Evolutionary conservation across 2,329 filamentous ascomycete genomes (phyloP), one percentile per base, ranked within the genome.

Genomic region (Penicillium paneum): DNA sequence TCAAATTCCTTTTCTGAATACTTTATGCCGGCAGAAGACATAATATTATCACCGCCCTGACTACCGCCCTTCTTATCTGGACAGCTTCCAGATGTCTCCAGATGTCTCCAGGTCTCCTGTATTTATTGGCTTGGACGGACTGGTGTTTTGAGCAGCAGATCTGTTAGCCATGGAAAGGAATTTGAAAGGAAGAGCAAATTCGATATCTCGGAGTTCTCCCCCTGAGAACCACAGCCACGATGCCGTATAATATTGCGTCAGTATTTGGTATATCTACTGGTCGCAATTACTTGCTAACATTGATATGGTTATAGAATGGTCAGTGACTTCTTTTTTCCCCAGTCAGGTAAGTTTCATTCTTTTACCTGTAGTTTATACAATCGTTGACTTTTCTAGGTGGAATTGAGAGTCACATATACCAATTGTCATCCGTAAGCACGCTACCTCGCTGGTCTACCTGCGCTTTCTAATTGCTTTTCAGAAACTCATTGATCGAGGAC

Each of bases 241-340:
- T 88, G 85, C 80, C 84, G 50, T 88, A 88, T 78, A 87, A 87
- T 65, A 88, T 88, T 70, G 85, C 85, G 83, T 85, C 74, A 65
- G 82, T 73, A 12, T 36, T 47, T 19, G 57, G 42, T 24, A 48
- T n/a, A 42, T 44, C 21, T n/a, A 40, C 26, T 34, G 26, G 42
- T 43, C 46, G 51, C 53, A 32, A 55, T 55, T 50, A 44, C 61
- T 71, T 52, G 73, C 65, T 68, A 60, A 67, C 45, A 44, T 49
- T 39, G 38, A 32, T 55, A 19, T 17, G 10, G 26, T 12, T 53
- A 12, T 62, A 86, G 83, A 56, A 99, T 99, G 94, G 90, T 97
- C 73, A 92, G 93, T 83, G 94, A 99, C 80, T 97, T 96, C 82
- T 99, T 99, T 86, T 99, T 95, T 71, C 94, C 94, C 13, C 93